Evolutionary conservation across 495 filamentous ascomycete species (phyloP), one percentile per base, ranked within the genome.

Genomic region (Xylaria telfairii): DNA sequence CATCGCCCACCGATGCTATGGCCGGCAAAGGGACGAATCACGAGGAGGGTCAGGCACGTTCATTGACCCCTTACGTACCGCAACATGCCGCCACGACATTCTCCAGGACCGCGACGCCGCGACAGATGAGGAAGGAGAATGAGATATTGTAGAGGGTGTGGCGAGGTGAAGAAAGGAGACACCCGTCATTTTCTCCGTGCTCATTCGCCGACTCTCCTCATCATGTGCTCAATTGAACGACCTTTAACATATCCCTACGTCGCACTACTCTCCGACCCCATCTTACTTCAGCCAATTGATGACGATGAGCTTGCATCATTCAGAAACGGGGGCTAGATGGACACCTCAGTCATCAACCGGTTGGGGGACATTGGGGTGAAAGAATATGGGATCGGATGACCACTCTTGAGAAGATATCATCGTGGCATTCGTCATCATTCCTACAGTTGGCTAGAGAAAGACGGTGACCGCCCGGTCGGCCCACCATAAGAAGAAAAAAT

Each of bases 71-170:
- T 15, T 75, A 83, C 65, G 71, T 69, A 5, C 85, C 84, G 28
- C 79, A 77, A 1, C 81, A 87, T 57, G 81, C 85, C 4, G 79
- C 73, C 8, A 65, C 74, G 8, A 80, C 83, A n/a, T 81, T 80
- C 72, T 70, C 84, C 21, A 79, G 72, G 69, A 85, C 84, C 0
- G 77, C 83, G 19, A 82, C 82, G 8, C 71, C 81, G 9, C 69
- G 69, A 9, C 53, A 62, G 15, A 85, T 85, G 74, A 81, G 70
- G 59, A 69, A 69, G 49, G 77, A 75, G 8, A 83, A 83, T 60
- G 79, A 79, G 54, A 75, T 77, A 41, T 67, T 78, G n/a, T 81
- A 72, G 68, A 8, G n/a, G 26, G 24, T 21, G 13, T 26, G 21
- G 47, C 8, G 19, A n/a, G 4, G 10, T 19, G 34, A 4, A n/a